Conservation (phyloP, 2,329 filamentous ascomycete species). For the Pestalotiopsis sp. region DNA sequence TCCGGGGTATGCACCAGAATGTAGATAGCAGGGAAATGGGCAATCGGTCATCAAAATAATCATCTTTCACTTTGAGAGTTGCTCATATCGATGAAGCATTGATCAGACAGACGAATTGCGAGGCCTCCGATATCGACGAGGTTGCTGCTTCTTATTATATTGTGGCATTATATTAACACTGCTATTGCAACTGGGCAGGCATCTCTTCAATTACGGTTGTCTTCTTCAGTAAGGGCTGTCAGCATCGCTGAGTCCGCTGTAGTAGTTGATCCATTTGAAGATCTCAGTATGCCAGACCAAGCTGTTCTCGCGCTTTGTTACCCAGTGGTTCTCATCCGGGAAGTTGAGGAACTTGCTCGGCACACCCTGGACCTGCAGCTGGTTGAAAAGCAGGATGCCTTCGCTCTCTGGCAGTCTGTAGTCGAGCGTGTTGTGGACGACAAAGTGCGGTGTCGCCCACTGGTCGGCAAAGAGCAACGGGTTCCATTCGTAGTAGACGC, state of each 20-base stretch:
- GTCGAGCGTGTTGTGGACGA: conserved; percentile 71
- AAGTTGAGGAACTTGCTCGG: conserved; percentile 70
- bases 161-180: background rate
- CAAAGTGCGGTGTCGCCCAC: conserved; percentile 71
- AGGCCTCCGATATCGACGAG: background rate
- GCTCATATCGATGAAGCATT: background rate
- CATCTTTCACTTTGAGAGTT: background rate
- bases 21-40: background rate
- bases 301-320: conserved; percentile 69
- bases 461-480: conserved; percentile 51
- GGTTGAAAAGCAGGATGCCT: conserved; percentile 70
- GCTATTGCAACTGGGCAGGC: background rate
- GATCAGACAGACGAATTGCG: background rate
- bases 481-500: conserved; percentile 52
- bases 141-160: background rate
- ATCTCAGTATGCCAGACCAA: conserved; percentile 71
- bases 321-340: conserved; percentile 76
- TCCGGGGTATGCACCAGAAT: background rate
- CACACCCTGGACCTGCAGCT: conserved; percentile 65
- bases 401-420: conserved; percentile 70
- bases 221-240: conserved; percentile 3
- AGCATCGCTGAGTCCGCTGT: conserved; percentile 37
- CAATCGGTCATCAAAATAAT: background rate
- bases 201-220: background rate
- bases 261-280: conserved; percentile 69